A percentile compares a stretch with the other conserved stretches of the same genome.
Evolutionary conservation across 2,329 filamentous ascomycete genomes (phyloP).

Genomic region (Aspergillus novoparasiticus): DNA sequence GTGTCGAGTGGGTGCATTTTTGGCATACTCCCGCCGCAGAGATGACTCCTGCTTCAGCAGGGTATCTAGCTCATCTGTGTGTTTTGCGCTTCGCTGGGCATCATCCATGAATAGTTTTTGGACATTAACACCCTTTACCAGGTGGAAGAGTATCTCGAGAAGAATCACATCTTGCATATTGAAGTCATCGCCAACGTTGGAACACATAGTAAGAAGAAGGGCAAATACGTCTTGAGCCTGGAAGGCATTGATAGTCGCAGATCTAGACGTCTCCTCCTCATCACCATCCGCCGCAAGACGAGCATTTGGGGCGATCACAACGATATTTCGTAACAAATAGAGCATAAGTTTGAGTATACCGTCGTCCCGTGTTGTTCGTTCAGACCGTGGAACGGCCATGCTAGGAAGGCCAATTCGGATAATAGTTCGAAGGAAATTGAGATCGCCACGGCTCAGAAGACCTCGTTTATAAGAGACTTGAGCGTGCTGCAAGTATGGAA

Average conservation of each 20-base stretch:
- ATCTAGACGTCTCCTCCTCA: constrained; percentile 84
- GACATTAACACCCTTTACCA: constrained; percentile 86
- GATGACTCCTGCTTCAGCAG: constrained; percentile 80
- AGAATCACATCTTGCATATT: constrained; percentile 84
- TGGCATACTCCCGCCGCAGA: constrained; percentile 77
- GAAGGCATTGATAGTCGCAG: constrained; percentile 84
- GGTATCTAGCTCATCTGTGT: constrained; percentile 71
- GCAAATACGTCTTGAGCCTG: constrained; percentile 88
- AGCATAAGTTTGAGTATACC: constrained; percentile 89
- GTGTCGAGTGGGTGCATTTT: constrained; percentile 80
- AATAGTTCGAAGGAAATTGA: constrained; percentile 75
- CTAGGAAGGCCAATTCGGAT: constrained; percentile 81
- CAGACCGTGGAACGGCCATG: constrained; percentile 76
- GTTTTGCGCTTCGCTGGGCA: constrained; percentile 67
- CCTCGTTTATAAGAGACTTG: constrained; percentile 89
- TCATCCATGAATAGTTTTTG: constrained; percentile 85
- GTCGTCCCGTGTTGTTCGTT: constrained; percentile 78
- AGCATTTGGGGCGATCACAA: constrained; percentile 75
- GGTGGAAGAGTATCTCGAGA: constrained; percentile 87
- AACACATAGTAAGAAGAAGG: constrained; percentile 80
- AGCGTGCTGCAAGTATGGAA: constrained; percentile 83
- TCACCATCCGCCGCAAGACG: constrained; percentile 80
- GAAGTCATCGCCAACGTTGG: constrained; percentile 93
- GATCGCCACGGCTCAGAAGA: constrained; percentile 79
- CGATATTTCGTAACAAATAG: constrained; percentile 86